Conservation (phyloP, 1,139 yeast species). For the Nakaseomyces nivariensis region DNA sequence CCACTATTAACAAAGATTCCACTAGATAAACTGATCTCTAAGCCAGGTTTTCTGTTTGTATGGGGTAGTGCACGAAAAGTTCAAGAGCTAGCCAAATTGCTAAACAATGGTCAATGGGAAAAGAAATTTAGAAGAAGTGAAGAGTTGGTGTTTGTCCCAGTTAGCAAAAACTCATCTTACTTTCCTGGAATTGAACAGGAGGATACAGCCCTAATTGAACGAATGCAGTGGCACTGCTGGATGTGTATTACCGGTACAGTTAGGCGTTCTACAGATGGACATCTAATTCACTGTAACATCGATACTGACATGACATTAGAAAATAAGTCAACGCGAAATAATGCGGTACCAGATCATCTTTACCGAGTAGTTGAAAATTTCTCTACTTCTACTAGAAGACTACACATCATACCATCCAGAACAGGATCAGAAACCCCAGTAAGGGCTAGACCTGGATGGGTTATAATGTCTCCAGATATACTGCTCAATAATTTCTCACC, state of each 20-base stretch:
- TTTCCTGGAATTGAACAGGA: slow-evolving; percentile 40
- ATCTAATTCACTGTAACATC: slow-evolving; percentile 81
- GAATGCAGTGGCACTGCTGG: slow-evolving; percentile 88
- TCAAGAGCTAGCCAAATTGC: slow-evolving; percentile 47
- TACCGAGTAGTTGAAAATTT: slow-evolving; percentile 87
- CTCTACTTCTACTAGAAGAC: slow-evolving; percentile 66
- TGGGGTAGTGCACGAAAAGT: slow-evolving; percentile 79
- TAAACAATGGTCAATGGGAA: slow-evolving; percentile 51
- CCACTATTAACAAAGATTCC: slow-evolving; percentile 58
- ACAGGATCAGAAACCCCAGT: slow-evolving; percentile 58
- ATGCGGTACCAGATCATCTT: slow-evolving; percentile 65
- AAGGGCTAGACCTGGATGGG: slow-evolving; percentile 81
- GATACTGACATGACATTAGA: slow-evolving; percentile 80
- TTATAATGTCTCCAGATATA: slow-evolving; percentile 76
- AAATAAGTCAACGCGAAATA: slow-evolving; percentile 26
- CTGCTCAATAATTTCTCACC: slow-evolving; percentile 60
- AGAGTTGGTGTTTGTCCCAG: slow-evolving; percentile 64
- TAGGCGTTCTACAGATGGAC: slow-evolving; percentile 71
- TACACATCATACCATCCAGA: slow-evolving; percentile 72
- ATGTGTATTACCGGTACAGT: slow-evolving; percentile 96
- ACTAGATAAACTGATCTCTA: slow-evolving; percentile 60
- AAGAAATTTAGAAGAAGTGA: slow-evolving; percentile 81
- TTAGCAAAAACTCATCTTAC: slow-evolving; percentile 48
- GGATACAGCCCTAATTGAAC: slow-evolving; percentile 37
- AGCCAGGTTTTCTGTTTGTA: slow-evolving; percentile 75